These are phyloP conservation scores for Cordia subcordata DNA, from an alignment of 257 asterid species.

Conservation along the genomic window DNA sequence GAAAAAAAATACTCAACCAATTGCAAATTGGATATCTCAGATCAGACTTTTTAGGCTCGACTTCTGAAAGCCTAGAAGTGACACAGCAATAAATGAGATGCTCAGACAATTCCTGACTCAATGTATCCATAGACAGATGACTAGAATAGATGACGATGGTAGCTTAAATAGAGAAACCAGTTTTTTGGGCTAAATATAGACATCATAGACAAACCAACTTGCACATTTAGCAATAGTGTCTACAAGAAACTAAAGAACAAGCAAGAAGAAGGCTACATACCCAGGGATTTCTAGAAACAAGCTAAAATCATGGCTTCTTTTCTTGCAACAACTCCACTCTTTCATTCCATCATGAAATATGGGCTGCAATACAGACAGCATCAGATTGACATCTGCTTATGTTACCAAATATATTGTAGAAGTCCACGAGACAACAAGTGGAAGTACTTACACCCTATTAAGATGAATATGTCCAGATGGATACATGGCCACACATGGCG, in stretches of 20 bases:
- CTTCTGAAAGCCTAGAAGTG: too few species aligned
- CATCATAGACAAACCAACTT: too few species aligned
- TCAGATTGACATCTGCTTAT: background rate
- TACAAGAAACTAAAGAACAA: background rate
- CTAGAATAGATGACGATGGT: background rate
- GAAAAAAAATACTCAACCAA: too few species aligned
- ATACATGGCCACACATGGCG: constrained; percentile 11
- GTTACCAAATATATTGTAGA: background rate
- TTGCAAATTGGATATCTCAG: too few species aligned
- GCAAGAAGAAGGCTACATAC: constrained; percentile 21
- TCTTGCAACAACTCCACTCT: constrained; percentile 99
- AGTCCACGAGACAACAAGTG: constrained; percentile 5
- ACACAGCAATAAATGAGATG: too few species aligned
- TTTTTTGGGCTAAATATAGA: background rate
- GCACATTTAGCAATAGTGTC: background rate
- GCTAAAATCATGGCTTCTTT: constrained; percentile 88
- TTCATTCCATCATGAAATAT: constrained; percentile 89
- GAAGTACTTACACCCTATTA: constrained; percentile 33
- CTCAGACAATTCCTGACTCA: too few species aligned
- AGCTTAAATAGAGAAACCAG: too few species aligned
- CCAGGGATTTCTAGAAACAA: constrained; percentile 79
- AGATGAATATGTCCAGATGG: constrained; percentile 3
- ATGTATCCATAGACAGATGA: too few species aligned
- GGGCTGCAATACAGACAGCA: constrained; percentile 48
- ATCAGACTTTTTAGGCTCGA: too few species aligned